phyloP scores from a whole-genome alignment of 192 early-diverging fungal species.

The Coemansia reversa region DNA sequence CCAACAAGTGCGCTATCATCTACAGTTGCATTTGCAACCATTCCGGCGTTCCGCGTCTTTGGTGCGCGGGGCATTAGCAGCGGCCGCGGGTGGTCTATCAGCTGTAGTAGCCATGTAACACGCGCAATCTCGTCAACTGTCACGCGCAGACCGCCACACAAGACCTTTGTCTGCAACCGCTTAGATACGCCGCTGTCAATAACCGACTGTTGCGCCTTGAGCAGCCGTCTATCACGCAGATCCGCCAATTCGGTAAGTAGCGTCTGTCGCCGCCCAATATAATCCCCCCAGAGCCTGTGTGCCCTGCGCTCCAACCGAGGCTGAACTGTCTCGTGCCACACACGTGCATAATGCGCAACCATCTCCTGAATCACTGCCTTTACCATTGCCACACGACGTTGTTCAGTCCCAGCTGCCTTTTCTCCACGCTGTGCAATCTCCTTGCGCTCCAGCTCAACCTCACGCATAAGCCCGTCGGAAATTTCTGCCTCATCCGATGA shows the following conservation, averaged over 20 bases:
- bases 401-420: neutral
- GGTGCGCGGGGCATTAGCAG: neutral
- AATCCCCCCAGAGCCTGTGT: conserved; percentile 16
- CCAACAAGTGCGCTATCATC: neutral
- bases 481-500: conserved; percentile 27
- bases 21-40: neutral
- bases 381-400: conserved; percentile 14
- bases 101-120: conserved; percentile 21
- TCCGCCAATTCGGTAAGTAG: conserved; percentile 10
- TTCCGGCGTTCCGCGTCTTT: neutral
- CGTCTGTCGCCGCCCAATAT: neutral
- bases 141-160: conserved; percentile 14
- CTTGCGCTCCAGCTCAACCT: conserved; percentile 17
- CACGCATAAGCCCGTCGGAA: conserved; percentile 24
- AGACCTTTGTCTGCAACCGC: neutral
- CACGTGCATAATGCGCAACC: conserved; percentile 9
- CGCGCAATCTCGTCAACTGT: conserved; percentile 26
- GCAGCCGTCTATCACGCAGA: conserved; percentile 18
- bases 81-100: conserved; percentile 20
- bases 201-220: conserved; percentile 10
- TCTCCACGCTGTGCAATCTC: neutral
- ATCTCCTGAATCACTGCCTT: conserved; percentile 5
- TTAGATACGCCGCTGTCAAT: conserved; percentile 22
- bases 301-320: conserved; percentile 10
- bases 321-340: conserved; percentile 16